Evolutionary conservation across 176 grass and related monocot genomes (phyloP), one percentile per base, ranked within the genome.

Genomic region (Paspalum vaginatum): DNA sequence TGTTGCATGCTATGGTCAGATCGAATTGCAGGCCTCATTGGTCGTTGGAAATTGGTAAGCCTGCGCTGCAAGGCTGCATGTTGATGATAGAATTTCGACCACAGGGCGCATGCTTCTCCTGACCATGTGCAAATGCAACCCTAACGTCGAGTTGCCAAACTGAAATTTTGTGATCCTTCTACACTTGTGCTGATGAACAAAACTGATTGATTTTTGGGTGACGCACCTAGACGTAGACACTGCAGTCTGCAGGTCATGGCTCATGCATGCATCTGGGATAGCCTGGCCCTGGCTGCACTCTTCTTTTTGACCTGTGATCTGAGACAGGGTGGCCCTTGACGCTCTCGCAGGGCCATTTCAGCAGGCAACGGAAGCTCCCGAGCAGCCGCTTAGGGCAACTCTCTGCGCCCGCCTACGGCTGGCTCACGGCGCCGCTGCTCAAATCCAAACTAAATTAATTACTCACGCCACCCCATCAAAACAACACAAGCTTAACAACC

Each of bases 301-400:
- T 7, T 17, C 50, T 11, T 52, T 49, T 79, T 79, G 76, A 45
- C 27, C 81, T 53, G 39, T 52, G 43, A 70, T 39, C 58, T 0
- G 80, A 68, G 67, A 8, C 49, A 65, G 41, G 48, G 57, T 53
- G 86, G 7, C 87, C 65, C 69, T 89, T 60, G 46, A 72, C 40
- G 8, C 12, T 72, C 21, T 32, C 65, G 9, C 48, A 77, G 51
- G 65, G 87, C 83, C 87, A 32, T 60, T 85, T 78, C 63, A 69
- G 42, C n/a, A 9, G 46, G 39, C 76, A 54, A 25, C 10, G 17
- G 18, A 47, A 43, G 22, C 9, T 39, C 75, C 50, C 53, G 9
- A 84, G 61, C 38, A 69, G 50, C 13, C 60, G 17, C 16, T 45
- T 11, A 42, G 21, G 50, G 51, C 77, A 51, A 13, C 85, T 69